Conservation (phyloP, 176 grass and related monocot genomes). For the Avena eriantha region DNA sequence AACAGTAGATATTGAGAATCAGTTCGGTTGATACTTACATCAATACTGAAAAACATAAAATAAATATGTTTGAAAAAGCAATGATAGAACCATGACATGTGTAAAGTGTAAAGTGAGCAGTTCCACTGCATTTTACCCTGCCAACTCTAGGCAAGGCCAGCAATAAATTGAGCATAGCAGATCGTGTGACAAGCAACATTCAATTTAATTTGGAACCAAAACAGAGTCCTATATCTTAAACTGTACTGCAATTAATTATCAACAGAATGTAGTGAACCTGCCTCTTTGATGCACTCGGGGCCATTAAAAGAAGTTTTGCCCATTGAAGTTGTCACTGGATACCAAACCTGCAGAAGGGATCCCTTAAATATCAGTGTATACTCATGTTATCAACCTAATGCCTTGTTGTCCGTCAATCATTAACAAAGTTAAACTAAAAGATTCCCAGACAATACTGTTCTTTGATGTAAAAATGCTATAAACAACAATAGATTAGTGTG, state of each 20-base stretch:
- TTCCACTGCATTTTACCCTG: not conserved
- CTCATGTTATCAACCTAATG: not conserved
- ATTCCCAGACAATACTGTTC: not conserved
- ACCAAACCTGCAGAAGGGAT: slow-evolving; percentile 63
- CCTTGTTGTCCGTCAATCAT: not conserved
- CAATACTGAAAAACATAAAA: slow-evolving; percentile 24
- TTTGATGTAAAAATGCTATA: not conserved
- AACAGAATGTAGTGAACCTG: slow-evolving; percentile 24
- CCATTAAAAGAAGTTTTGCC: slow-evolving; percentile 89
- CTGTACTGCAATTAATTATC: not conserved
- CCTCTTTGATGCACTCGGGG: slow-evolving; percentile 91
- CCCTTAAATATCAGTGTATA: slow-evolving; percentile 24
- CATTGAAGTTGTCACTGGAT: slow-evolving; percentile 73
- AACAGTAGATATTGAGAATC: not conserved
- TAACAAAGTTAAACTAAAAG: not conserved
- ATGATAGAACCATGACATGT: not conserved
- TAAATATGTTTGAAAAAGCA: not conserved
- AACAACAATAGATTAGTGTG: not conserved
- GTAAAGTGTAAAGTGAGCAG: not conserved
- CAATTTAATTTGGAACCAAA: slow-evolving; percentile 9
- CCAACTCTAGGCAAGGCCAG: not conserved
- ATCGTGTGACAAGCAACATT: slow-evolving; percentile 4
- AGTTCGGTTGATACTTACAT: not conserved
- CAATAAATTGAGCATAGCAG: not conserved
- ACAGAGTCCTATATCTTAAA: slow-evolving; percentile 11